Evolutionary conservation across 208 protist species (phyloP).

Genomic region (Leishmania major): DNA sequence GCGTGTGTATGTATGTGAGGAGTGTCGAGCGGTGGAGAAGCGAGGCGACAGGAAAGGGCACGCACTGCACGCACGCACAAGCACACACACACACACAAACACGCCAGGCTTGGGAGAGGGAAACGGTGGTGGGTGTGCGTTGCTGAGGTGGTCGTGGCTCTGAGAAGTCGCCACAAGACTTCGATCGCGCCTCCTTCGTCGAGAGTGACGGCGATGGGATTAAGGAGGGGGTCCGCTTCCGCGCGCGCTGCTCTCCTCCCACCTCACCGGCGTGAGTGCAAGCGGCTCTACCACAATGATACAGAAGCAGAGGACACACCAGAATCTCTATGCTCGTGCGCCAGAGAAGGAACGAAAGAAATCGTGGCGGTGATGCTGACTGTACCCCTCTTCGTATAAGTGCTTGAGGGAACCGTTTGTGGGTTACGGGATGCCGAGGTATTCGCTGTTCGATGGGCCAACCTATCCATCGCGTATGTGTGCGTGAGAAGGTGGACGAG

Average conservation of each 20-base stretch:
- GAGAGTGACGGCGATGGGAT: no score
- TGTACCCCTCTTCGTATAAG: background rate
- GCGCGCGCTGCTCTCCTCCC: background rate
- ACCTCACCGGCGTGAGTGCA: background rate
- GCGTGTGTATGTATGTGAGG: no score
- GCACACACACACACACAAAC: background rate
- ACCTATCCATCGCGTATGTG: background rate
- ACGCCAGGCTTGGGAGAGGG: no score
- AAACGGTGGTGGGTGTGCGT: background rate
- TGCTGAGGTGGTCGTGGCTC: background rate
- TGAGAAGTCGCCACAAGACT: background rate
- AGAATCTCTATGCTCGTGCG: no score
- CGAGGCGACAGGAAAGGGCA: background rate
- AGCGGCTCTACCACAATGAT: background rate
- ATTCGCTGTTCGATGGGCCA: background rate
- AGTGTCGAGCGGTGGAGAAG: no score
- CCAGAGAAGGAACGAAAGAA: background rate
- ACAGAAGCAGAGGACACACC: background rate
- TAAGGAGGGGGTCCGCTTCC: background rate
- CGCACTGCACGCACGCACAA: no score
- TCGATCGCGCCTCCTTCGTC: background rate
- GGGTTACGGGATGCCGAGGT: background rate
- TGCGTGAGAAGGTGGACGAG: background rate
- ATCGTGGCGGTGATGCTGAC: background rate
- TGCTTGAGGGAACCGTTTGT: background rate